phyloP scores from a whole-genome alignment of 192 early-diverging fungal species.

The Neocallimastix lanati region DNA sequence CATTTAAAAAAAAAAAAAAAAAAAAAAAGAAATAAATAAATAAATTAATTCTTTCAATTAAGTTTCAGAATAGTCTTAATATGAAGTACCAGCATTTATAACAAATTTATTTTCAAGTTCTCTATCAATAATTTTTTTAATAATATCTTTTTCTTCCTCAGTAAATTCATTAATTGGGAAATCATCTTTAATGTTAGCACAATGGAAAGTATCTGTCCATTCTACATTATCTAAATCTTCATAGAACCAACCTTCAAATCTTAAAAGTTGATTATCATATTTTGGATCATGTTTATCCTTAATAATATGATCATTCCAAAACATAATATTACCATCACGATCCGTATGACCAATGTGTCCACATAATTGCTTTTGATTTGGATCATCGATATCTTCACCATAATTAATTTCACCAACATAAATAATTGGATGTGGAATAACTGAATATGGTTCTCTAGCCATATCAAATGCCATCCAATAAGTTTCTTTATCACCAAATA shows the following conservation, averaged over 20 bases:
- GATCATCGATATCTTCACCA: neutral
- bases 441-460: slow-evolving; percentile 24
- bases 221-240: neutral
- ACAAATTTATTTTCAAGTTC: neutral
- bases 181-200: neutral
- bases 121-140: neutral
- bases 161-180: neutral
- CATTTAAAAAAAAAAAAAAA: too few relatives aligned
- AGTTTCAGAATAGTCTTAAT: too few relatives aligned
- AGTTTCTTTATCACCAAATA: slow-evolving; percentile 49
- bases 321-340: neutral
- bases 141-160: neutral
- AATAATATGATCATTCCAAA: neutral
- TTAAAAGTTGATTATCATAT: neutral
- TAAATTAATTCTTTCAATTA: too few relatives aligned
- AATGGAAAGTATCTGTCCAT: neutral
- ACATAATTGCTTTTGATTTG: neutral
- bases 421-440: neutral
- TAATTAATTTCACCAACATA: neutral
- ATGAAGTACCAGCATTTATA: neutral
- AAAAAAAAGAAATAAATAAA: too few relatives aligned
- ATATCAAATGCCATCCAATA: slow-evolving; percentile 49
- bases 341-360: neutral
- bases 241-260: neutral
- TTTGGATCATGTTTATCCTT: neutral